phyloP scores from a whole-genome alignment of 176 grass and related monocot genomes.

The Dactylis glomerata region DNA sequence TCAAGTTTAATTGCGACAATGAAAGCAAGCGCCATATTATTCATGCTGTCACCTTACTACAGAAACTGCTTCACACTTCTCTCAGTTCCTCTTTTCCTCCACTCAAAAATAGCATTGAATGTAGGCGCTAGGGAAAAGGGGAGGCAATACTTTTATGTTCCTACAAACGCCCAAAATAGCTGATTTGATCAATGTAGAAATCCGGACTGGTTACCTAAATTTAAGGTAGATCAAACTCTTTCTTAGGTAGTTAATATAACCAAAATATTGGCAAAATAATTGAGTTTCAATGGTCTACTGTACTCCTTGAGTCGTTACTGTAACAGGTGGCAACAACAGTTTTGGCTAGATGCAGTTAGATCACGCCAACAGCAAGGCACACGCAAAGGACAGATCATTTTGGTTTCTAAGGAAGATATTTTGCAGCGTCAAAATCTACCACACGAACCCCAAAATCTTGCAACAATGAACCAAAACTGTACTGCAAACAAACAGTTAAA shows the following conservation, averaged over 20 bases:
- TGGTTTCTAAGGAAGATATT: not conserved
- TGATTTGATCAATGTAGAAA: not conserved
- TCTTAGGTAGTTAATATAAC: not conserved
- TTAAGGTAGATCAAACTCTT: not conserved
- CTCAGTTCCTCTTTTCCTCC: not conserved
- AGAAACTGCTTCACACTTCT: not conserved
- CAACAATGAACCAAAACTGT: not conserved
- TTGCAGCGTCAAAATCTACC: not conserved
- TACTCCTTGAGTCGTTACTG: not conserved
- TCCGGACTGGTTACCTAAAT: not conserved
- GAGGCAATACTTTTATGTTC: not conserved
- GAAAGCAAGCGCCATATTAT: not conserved
- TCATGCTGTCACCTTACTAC: not conserved
- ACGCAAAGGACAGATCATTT: not conserved
- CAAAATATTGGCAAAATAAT: not conserved
- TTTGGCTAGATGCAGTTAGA: slow-evolving; percentile 12
- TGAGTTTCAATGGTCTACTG: not conserved
- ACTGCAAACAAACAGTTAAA: not conserved
- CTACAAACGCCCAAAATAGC: not conserved
- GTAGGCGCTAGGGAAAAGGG: not conserved
- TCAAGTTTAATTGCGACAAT: not conserved
- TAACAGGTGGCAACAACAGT: not conserved
- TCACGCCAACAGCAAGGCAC: not conserved
- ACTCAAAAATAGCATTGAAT: not conserved
- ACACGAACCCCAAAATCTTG: not conserved